Evolutionary conservation across 805 yeast species (phyloP).

Genomic region (Hanseniaspora vineae): DNA sequence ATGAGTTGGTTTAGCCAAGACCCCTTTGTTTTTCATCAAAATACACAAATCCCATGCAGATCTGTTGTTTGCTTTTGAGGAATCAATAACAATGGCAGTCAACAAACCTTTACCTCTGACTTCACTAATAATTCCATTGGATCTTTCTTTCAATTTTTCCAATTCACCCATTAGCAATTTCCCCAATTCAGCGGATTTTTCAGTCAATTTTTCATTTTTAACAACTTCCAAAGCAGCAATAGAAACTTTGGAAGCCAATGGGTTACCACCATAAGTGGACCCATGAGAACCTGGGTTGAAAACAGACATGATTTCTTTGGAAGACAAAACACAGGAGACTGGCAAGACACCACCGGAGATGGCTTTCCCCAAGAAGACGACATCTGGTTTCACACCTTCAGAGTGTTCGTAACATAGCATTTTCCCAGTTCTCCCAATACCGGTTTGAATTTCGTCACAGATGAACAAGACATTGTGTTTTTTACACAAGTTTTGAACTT

Average conservation of each 20-base stretch:
- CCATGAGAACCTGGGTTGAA: slow-evolving; percentile 95
- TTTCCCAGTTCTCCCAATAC: slow-evolving; percentile 94
- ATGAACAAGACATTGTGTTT: slow-evolving; percentile 78
- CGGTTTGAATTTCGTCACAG: slow-evolving; percentile 96
- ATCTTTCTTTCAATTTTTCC: slow-evolving; percentile 36
- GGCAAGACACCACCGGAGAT: slow-evolving; percentile 92
- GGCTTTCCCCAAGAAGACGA: slow-evolving; percentile 85
- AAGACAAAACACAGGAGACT: slow-evolving; percentile 80
- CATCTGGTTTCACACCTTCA: slow-evolving; percentile 68
- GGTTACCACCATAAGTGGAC: slow-evolving; percentile 96
- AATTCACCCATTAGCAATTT: slow-evolving; percentile 50
- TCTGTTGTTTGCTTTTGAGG: slow-evolving; percentile 69
- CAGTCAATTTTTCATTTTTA: slow-evolving; percentile 72
- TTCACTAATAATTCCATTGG: slow-evolving; percentile 42
- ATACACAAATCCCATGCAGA: slow-evolving; percentile 95
- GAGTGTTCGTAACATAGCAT: slow-evolving; percentile 85
- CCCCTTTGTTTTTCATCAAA: slow-evolving; percentile 76
- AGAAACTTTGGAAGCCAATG: slow-evolving; percentile 85
- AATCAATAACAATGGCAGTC: slow-evolving; percentile 85
- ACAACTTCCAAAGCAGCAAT: slow-evolving; percentile 88
- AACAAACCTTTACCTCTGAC: slow-evolving; percentile 79
- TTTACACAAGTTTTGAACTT: slow-evolving; percentile 63
- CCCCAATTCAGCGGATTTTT: slow-evolving; percentile 65
- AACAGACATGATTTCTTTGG: slow-evolving; percentile 79
- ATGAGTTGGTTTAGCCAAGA: slow-evolving; percentile 93